phyloP scores from a whole-genome alignment of 257 asterid species.

The Avicennia marina region DNA sequence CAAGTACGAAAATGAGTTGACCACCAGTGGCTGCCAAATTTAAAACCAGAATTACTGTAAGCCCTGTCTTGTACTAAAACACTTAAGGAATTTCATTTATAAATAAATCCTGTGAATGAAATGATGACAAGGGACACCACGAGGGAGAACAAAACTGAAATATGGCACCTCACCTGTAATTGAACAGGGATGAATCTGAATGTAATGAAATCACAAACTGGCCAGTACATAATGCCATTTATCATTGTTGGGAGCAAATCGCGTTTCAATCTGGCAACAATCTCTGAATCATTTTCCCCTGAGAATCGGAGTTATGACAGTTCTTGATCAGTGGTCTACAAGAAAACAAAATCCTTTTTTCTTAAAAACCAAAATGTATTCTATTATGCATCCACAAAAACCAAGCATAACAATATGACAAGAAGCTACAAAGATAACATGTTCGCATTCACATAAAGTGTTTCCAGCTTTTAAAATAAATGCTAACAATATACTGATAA shows the following conservation, averaged over 20 bases:
- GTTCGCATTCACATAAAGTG: background rate
- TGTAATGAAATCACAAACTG: constrained; percentile 74
- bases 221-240: constrained; percentile 79
- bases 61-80: background rate
- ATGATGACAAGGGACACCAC: background rate
- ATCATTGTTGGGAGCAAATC: constrained; percentile 67
- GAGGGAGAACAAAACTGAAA: background rate
- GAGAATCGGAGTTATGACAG: constrained; percentile 7
- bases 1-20: constrained; percentile 70
- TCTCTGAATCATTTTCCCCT: constrained; percentile 79
- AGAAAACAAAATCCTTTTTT: too few relatives aligned
- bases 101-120: too few relatives aligned
- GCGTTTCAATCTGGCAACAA: constrained; percentile 72
- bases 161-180: constrained; percentile 50
- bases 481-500: background rate
- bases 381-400: too few relatives aligned
- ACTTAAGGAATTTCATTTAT: background rate
- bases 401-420: background rate
- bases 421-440: background rate
- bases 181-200: constrained; percentile 87
- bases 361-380: too few relatives aligned
- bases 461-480: background rate
- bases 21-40: constrained; percentile 66
- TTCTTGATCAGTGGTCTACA: too few relatives aligned
- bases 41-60: constrained; percentile 9